Percentiles rank a stretch among this genome's conserved stretches.
These are phyloP conservation scores for Symbiodinium pilosum DNA, from an alignment of 73 alveolate genomes.

Conservation along the genomic window DNA sequence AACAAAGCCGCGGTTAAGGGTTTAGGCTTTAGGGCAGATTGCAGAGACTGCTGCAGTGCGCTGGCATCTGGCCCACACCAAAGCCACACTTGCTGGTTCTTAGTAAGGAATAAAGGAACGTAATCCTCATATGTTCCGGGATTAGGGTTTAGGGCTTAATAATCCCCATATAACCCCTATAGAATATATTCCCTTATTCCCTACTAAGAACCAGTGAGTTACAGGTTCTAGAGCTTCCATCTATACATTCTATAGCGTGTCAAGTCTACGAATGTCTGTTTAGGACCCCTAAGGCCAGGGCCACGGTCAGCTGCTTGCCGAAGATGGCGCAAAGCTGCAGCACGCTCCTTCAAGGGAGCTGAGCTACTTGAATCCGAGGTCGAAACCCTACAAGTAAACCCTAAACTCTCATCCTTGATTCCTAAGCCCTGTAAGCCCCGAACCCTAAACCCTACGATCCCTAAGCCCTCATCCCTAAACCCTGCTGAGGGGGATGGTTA, in stretches of 20 bases:
- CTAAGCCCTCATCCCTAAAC: background rate
- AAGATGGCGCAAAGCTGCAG: slow-evolving; percentile 68
- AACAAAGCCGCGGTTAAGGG: too few species aligned
- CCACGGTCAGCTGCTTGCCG: slow-evolving; percentile 88
- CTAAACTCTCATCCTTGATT: background rate
- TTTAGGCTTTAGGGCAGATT: too few species aligned
- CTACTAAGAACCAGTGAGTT: too few species aligned
- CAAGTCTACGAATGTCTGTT: too few species aligned
- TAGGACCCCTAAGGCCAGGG: background rate
- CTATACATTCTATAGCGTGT: too few species aligned
- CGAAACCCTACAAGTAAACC: background rate
- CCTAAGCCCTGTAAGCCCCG: background rate
- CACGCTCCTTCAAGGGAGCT: slow-evolving; percentile 33
- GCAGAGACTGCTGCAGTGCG: background rate
- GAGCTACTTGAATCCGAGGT: background rate
- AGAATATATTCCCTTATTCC: too few species aligned
- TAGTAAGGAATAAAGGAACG: too few species aligned
- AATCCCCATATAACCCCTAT: too few species aligned
- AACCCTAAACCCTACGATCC: background rate
- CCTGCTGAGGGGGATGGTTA: too few species aligned
- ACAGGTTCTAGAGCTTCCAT: too few species aligned
- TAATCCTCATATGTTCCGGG: background rate
- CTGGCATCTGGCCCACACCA: too few species aligned
- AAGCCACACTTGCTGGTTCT: too few species aligned
- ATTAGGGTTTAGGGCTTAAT: background rate